Percentiles rank a stretch among this genome's conserved stretches.
Conservation (phyloP, 345 rosid genomes). For the Corchorus olitorius region DNA sequence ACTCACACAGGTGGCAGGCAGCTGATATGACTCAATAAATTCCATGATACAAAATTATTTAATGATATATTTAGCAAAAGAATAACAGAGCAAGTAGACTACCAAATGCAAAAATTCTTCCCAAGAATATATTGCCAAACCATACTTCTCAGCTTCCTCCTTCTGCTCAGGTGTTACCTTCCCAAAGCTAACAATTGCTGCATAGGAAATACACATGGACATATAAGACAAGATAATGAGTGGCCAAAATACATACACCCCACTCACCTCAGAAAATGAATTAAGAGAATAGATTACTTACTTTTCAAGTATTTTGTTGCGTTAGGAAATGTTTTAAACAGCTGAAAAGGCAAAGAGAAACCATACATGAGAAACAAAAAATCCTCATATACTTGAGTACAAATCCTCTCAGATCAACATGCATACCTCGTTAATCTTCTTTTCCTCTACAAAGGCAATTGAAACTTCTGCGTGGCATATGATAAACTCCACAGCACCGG, state of each 20-base stretch:
- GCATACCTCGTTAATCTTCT: constrained; percentile 82
- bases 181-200: constrained; percentile 97
- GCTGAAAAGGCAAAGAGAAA: constrained; percentile 44
- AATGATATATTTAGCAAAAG: constrained; percentile 8
- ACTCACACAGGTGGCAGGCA: constrained; percentile 5
- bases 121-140: constrained; percentile 73
- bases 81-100: constrained; percentile 19
- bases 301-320: constrained; percentile 66
- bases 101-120: constrained; percentile 82
- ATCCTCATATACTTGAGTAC: neutral
- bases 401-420: constrained; percentile 3
- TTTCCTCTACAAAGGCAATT: constrained; percentile 87
- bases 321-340: constrained; percentile 81
- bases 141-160: constrained; percentile 61
- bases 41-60: neutral
- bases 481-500: constrained; percentile 87
- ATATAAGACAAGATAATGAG: neutral
- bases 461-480: constrained; percentile 88
- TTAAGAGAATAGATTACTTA: constrained; percentile 40
- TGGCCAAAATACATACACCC: neutral
- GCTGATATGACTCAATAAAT: neutral
- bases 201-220: constrained; percentile 20
- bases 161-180: constrained; percentile 64
- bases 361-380: constrained; percentile 21
- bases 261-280: neutral